Evolutionary conservation across 345 rosid genomes (phyloP), one percentile per base, ranked within the genome.

Genomic region (Erodium maritimum): DNA sequence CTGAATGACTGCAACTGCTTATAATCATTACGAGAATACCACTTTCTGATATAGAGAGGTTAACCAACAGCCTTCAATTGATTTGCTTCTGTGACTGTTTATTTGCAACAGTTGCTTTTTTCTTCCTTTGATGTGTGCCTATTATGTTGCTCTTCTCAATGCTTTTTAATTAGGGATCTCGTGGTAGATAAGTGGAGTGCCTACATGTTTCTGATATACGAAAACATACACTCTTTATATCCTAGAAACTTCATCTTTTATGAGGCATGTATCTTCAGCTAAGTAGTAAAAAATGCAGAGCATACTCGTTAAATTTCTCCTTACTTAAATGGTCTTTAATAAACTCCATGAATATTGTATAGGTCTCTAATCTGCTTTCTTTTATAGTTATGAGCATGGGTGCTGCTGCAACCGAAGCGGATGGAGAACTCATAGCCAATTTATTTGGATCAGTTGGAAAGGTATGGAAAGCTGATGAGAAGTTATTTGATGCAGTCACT

Each of bases 401-500:
- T 64, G 85, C 75, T 67, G 70, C 82, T 46, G 94, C 90, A 34
- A 85, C 82, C 0, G 81, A 80, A 78, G 85, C 77, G 64, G 97
- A 89, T 71, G 96, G 80, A 67, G 82, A 76, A 34, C 63, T 89
- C 45, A 84, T 93, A 9, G 33, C 81, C 50, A 77, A 82, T 67
- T 71, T 89, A 65, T 93, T 93, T 62, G 87, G 91, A 54, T 73
- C 91, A 5, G 77, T 89, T 56, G 97, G 97, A 65, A 89, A 87
- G 73, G 77, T 87, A 24, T 87, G 88, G 88, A 84, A 63, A 70
- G 95, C 91, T 65, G 85, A 89, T 62, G 99, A 93, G 67, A 89
- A 87, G 63, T 37, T 75, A 63, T 89, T 93, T 67, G 97, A 89
- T 79, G 99, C 95, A 61, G 66, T 89, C 62, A 90, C 97, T 69